Base-by-base conservation (phyloP, 495 filamentous ascomycete species). In the Cryomyces minteri region DNA sequence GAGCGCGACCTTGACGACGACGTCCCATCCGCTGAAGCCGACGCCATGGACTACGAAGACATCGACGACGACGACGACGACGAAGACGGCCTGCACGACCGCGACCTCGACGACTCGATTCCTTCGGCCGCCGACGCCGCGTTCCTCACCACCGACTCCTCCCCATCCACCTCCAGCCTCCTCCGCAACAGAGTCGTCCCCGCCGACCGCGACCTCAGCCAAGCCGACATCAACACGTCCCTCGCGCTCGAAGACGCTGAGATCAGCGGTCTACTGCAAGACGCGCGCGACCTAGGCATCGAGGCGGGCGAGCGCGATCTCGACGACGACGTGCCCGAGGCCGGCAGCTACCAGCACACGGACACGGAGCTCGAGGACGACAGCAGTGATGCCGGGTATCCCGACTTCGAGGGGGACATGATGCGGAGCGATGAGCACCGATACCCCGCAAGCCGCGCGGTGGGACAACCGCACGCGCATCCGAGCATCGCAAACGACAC, bases 261-360 rank as follows among this genome's bases (percentile, higher is more conserved):
- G 59, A 58, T 47, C 45, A 57, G 60, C 5, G 63, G 72, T n/a
- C 65, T 72, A 39, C 56, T 63, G 29, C 60, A 68, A n/a, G 70
- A 68, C 5, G 67, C 61, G 32, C 55, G 57, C 31, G 54, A 51
- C 9, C 41, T 73, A 60, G 70, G 64, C 45, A 73, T 76, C 66
- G 18, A 25, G 18, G 18, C 18, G 2, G 69, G 67, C 41, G 55
- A 62, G 48, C 50, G 54, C 11, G 67, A 82, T 56, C 62, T 82
- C 5, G 78, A 82, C 56, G 77, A 76, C 34, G 73, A 77, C 49
- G 69, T 82, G 29, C 78, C 78, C 31, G 77, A 80, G 50, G 78
- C 76, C 40, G 73, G 69, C 5, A 70, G 71, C 48, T 83, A 82
- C 53, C 74, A 83, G 62, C 85, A 93, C 54, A 93, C 85, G 18